A percentile compares a stretch with the other conserved stretches of the same genome.
phyloP scores from a whole-genome alignment of 768 basidiomycete species.

The Favolaschia claudopus region DNA sequence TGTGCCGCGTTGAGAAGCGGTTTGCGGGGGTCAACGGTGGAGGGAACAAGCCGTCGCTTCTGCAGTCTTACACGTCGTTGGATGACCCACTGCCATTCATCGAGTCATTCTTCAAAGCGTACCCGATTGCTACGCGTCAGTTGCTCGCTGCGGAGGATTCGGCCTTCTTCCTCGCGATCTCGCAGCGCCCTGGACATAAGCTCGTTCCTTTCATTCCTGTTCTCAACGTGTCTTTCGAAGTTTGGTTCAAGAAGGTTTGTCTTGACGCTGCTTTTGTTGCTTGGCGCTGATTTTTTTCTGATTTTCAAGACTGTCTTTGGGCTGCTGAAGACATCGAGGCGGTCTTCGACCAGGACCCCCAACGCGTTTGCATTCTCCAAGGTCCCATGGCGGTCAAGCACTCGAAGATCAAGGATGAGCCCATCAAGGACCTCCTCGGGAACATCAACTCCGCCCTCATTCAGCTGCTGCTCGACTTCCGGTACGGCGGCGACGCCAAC shows the following conservation, averaged over 20 bases:
- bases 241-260: constrained; percentile 99
- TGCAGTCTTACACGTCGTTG: constrained; percentile 84
- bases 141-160: constrained; percentile 93
- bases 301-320: constrained; percentile 89
- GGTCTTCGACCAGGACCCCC: constrained; percentile 98
- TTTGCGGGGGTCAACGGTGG: constrained; percentile 88
- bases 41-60: constrained; percentile 79
- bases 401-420: constrained; percentile 88
- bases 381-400: constrained; percentile 95
- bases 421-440: constrained; percentile 90
- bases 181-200: constrained; percentile 96
- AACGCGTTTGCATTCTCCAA: constrained; percentile 96
- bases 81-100: constrained; percentile 85
- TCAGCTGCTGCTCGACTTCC: constrained; percentile 76
- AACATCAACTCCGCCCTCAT: constrained; percentile 84
- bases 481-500: constrained; percentile 78
- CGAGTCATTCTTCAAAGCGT: constrained; percentile 82
- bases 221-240: constrained; percentile 90
- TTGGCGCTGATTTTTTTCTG: background rate
- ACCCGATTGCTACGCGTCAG: constrained; percentile 83
- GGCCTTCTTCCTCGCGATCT: constrained; percentile 94
- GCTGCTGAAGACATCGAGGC: constrained; percentile 98
- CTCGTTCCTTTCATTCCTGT: constrained; percentile 98
- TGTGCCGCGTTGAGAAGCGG: constrained; percentile 93
- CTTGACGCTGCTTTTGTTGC: background rate